Evolutionary conservation across 805 yeast species (phyloP), one percentile per base, ranked within the genome.

Genomic region (Grigorovia humatica): DNA sequence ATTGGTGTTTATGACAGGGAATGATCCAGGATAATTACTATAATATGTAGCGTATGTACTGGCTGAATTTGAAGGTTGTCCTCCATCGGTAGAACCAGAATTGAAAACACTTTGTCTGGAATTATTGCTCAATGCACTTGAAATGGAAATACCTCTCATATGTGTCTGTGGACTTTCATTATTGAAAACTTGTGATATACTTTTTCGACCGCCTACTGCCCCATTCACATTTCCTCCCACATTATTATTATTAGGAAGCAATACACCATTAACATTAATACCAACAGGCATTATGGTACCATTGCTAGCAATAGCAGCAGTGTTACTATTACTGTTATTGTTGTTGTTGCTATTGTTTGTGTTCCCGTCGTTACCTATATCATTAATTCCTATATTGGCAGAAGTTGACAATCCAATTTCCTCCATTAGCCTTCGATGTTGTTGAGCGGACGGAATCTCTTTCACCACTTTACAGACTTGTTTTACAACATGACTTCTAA

Each of bases 401-500:
- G 51, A 27, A n/a, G 62, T 49, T 11, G 50, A 35, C 49, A 90
- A 71, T 2, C 97, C 97, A 55, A 89, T 91, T 67, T 91, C 98
- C 59, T 91, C 98, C 77, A 90, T 78, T 52, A 93, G 73, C 57
- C 95, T 81, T 63, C 87, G 86, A 68, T 88, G 87, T 40, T 85
- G 86, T 64, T 86, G 95, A n/a, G 65, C 58, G 42, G 83, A 74
- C 52, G 79, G 80, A 59, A 78, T 67, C 47, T 83, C 85, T 44
- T 81, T 69, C 52, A 90, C 70, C 7, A 82, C 78, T 46, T 76
- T 71, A 54, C 88, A 78, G 18, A 86, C 81, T 65, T 82, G 85
- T 48, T 73, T 71, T 20, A 80, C 67, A 4, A 88, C 76, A 52
- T 76, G 78, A 54, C 75, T 78, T 52, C 83, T 82, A 53, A 77